Conservation (phyloP, 345 rosid species). For the Murraya koenigii region DNA sequence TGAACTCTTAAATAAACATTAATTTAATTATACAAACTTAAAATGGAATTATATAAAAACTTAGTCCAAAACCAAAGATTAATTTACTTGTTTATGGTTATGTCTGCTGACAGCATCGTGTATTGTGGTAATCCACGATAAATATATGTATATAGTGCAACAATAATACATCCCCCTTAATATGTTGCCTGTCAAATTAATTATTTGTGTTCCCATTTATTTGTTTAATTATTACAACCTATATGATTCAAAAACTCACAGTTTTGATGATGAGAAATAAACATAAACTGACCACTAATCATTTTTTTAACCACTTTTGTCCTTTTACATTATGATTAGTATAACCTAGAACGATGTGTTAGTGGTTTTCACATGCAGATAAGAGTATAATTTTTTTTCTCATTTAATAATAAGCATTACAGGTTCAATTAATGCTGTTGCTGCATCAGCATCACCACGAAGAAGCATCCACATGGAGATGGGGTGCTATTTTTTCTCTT, state of each 20-base stretch:
- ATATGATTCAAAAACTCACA: background rate
- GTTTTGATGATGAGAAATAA: background rate
- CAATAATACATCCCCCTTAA: conserved; percentile 1
- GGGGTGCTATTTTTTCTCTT: background rate
- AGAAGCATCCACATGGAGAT: background rate
- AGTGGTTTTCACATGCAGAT: conserved; percentile 4
- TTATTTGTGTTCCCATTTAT: background rate
- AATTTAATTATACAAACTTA: background rate
- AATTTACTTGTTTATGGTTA: background rate
- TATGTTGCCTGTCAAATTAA: background rate
- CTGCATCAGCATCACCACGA: background rate
- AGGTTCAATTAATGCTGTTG: background rate
- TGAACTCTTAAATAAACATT: background rate
- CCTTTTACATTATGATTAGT: background rate
- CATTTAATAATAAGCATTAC: background rate
- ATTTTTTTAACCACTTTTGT: background rate
- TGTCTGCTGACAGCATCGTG: background rate
- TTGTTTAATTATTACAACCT: background rate
- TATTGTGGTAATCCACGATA: conserved; percentile 9
- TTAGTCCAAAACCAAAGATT: background rate
- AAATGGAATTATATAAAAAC: background rate
- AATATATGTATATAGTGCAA: background rate
- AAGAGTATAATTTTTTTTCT: background rate
- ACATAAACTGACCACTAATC: no score
- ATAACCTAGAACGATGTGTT: background rate